Evolutionary conservation across 345 rosid species (phyloP), one percentile per base, ranked within the genome.

Genomic region (Physaria fendleri): DNA sequence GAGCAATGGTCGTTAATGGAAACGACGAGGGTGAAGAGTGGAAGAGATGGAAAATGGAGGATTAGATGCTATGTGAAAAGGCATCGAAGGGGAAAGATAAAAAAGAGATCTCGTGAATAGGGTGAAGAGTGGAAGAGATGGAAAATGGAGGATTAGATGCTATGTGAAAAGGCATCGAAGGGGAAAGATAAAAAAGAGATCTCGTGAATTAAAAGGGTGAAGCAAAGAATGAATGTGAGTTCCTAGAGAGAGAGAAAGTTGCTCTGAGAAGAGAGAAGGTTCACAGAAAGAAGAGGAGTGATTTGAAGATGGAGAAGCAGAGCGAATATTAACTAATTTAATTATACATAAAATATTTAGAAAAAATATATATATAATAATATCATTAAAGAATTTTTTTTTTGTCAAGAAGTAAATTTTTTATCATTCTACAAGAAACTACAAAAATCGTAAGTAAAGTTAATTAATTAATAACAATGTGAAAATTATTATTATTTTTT

Each of bases 181-280:
- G 13, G 17, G 44, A 34, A 18, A 60, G 55, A 43, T 62, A 38
- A 80, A 74, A 50, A 64, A 54, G 40, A 79, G 85, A 79, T 82
- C 92, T 87, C 86, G 90, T 84, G 90, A 82, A 23, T 68, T 64
- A 79, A 74, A 80, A 78, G 76, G 66, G 55, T 75, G 76, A 81
- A 82, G 82, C 69, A 84, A 78, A 75, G 83, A 81, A 79, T 76
- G 82, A 80, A 80, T 79, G 83, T 56, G 85, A 72, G 66, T 64
- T 46, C 27, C 55, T 30, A 2, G 59, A 70, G 78, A 72, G 71
- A 58, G 53, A 68, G 71, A 59, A 46, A 57, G 35, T 14, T 34
- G 18, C 34, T 14, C 9, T 3, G 38, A 49, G 55, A 49, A 65
- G 75, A 73, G 66, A 65, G 71, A 52, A 61, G 77, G 32, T 56